These are phyloP conservation scores for Acacia pycnantha DNA, from an alignment of 331 rosid genomes.

Conservation along the genomic window DNA sequence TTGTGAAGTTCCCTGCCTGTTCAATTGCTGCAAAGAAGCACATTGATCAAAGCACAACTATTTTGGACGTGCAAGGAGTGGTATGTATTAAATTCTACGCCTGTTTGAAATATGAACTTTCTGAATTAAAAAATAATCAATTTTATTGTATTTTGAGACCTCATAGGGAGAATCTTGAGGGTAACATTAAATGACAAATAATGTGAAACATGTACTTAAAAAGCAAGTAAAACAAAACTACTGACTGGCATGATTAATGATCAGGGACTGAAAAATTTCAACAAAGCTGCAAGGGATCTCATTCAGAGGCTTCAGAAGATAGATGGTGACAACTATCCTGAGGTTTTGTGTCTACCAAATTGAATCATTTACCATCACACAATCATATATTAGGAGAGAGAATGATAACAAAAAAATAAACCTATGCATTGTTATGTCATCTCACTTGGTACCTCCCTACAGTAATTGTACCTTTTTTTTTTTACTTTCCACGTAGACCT, in stretches of 20 bases:
- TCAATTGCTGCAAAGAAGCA: slow-evolving; percentile 87
- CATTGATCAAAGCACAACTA: slow-evolving; percentile 92
- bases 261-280: slow-evolving; percentile 80
- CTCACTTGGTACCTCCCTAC: not conserved
- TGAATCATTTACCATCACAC: not conserved
- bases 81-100: slow-evolving; percentile 37
- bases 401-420: not conserved
- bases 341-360: slow-evolving; percentile 36
- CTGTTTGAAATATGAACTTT: not conserved
- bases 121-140: too few relatives aligned
- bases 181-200: not conserved
- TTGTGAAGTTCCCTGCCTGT: slow-evolving; percentile 79
- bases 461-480: slow-evolving; percentile 13
- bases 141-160: not conserved
- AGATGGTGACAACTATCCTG: slow-evolving; percentile 96
- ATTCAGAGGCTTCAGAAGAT: slow-evolving; percentile 81
- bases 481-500: slow-evolving; percentile 38
- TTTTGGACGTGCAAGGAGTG: slow-evolving; percentile 98
- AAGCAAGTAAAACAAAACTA: not conserved
- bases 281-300: slow-evolving; percentile 95
- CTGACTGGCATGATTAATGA: slow-evolving; percentile 2
- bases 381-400: not conserved
- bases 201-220: not conserved
- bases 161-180: not conserved
- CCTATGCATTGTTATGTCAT: not conserved